These are phyloP conservation scores for Naegleria fowleri DNA, from an alignment of 208 protist genomes.

Conservation along the genomic window DNA sequence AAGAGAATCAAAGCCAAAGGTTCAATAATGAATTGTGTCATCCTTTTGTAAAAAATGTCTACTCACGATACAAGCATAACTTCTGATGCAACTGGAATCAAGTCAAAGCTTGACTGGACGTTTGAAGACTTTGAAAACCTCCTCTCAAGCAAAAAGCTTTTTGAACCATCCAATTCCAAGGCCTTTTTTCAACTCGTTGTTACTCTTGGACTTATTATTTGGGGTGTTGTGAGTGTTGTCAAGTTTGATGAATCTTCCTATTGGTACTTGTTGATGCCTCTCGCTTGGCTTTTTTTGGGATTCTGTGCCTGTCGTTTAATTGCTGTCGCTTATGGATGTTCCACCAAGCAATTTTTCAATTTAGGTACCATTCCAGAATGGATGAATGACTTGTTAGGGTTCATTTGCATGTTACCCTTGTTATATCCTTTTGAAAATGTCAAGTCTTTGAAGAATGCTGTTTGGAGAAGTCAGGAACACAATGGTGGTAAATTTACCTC, in stretches of 20 bases:
- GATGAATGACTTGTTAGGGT: not conserved
- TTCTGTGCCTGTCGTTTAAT: not conserved
- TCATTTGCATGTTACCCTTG: not conserved
- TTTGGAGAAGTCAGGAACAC: too few relatives aligned
- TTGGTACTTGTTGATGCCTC: not conserved
- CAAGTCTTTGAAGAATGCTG: not conserved
- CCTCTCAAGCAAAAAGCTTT: too few relatives aligned
- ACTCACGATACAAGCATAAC: too few relatives aligned
- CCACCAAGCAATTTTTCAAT: not conserved
- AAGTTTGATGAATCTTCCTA: not conserved
- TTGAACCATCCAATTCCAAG: not conserved
- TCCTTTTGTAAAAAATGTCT: too few relatives aligned
- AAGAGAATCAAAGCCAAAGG: too few relatives aligned
- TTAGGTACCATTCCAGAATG: not conserved
- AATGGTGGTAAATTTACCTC: too few relatives aligned
- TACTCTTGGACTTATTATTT: not conserved
- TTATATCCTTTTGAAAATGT: conserved; percentile 5
- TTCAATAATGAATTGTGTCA: too few relatives aligned
- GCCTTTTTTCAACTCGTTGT: not conserved
- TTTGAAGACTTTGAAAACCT: too few relatives aligned
- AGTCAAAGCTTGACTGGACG: too few relatives aligned
- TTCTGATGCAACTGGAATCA: too few relatives aligned
- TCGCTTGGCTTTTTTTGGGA: not conserved
- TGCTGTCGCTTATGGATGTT: not conserved
- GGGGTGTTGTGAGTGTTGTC: not conserved